phyloP scores from a whole-genome alignment of 2,329 filamentous ascomycete species.

The Nectriaceae sp. region DNA sequence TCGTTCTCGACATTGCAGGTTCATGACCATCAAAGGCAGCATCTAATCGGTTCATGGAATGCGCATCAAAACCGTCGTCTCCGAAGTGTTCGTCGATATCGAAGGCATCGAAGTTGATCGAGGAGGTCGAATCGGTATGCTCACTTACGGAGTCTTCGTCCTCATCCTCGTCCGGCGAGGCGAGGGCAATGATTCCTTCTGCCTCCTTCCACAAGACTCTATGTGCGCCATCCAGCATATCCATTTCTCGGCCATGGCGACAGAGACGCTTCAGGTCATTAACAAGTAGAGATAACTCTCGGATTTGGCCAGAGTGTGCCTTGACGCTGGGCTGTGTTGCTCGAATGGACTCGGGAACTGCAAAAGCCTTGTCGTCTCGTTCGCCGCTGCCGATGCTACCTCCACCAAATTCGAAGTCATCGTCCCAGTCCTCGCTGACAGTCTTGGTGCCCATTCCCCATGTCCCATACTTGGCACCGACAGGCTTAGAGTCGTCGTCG shows the following conservation, averaged over 20 bases:
- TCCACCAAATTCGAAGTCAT: conserved; percentile 78
- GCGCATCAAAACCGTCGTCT: conserved; percentile 50
- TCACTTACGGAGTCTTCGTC: conserved; percentile 35
- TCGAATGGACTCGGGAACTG: conserved; percentile 73
- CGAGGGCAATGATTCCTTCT: conserved; percentile 85
- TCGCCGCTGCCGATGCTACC: conserved; percentile 41
- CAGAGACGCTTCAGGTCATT: conserved; percentile 81
- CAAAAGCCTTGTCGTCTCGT: conserved; percentile 36
- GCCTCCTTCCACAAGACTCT: conserved; percentile 75
- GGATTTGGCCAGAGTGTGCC: conserved; percentile 80
- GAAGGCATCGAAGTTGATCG: conserved; percentile 42
- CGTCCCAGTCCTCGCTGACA: conserved; percentile 85
- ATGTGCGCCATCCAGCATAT: conserved; percentile 62
- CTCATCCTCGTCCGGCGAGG: conserved; percentile 66
- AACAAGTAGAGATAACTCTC: conserved; percentile 78
- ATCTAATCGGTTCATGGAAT: conserved; percentile 45
- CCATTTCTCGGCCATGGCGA: conserved; percentile 67
- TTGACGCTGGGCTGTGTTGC: conserved; percentile 81
- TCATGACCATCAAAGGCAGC: conserved; percentile 45
- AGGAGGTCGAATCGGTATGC: conserved; percentile 39
- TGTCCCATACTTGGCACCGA: conserved; percentile 74
- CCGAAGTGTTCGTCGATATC: conserved; percentile 47
- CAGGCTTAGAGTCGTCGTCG: conserved; percentile 54
- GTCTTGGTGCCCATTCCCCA: conserved; percentile 81
- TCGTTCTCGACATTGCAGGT: conserved; percentile 48